Conservation (phyloP, 768 basidiomycete species). For the Bullera alba region DNA sequence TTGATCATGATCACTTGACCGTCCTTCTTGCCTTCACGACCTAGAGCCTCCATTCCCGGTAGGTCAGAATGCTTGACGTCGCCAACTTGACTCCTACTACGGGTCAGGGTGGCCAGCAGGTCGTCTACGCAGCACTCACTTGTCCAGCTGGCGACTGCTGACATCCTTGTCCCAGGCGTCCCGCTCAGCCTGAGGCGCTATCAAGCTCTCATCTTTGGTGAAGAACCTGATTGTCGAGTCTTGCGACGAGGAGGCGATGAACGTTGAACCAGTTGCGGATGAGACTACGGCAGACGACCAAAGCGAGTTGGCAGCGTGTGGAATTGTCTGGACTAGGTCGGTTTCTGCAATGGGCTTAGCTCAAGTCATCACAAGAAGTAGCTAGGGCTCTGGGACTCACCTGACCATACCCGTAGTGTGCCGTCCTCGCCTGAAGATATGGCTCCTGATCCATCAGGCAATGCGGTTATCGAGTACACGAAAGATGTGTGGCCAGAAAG, state of each 20-base stretch:
- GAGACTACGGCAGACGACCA: conserved; percentile 86
- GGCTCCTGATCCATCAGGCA: conserved; percentile 65
- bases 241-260: conserved; percentile 85
- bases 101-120: not conserved
- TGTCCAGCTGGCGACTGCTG: conserved; percentile 68
- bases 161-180: conserved; percentile 54
- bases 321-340: conserved; percentile 77
- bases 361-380: not conserved
- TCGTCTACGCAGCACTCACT: conserved; percentile 42
- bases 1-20: conserved; percentile 91
- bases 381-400: conserved; percentile 49
- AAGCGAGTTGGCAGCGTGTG: conserved; percentile 93
- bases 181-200: conserved; percentile 60
- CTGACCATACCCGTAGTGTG: conserved; percentile 82
- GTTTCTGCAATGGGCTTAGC: conserved; percentile 55
- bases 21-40: conserved; percentile 72
- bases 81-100: conserved; percentile 65
- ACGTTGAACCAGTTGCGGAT: conserved; percentile 50
- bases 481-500: conserved; percentile 96
- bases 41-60: conserved; percentile 74
- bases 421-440: conserved; percentile 94
- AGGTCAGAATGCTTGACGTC: conserved; percentile 89
- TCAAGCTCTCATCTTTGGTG: conserved; percentile 60
- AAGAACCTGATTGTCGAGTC: conserved; percentile 84
- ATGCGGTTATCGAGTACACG: conserved; percentile 78